Base-by-base conservation (phyloP, 192 early-diverging fungal genomes). In the Umbelopsis sp. region DNA sequence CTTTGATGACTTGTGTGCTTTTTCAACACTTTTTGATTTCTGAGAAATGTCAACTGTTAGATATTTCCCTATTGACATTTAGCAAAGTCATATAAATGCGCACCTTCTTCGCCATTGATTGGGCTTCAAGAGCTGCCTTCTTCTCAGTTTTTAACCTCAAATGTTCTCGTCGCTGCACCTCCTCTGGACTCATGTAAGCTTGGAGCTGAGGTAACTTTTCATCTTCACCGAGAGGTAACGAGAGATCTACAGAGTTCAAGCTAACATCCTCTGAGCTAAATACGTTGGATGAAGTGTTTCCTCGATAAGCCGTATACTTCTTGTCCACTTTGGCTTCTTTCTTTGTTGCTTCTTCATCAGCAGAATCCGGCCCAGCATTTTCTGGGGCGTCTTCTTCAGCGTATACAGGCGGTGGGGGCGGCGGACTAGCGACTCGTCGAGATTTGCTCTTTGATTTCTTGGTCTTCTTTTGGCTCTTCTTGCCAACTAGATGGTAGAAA, bases 341-440 rank as follows among this genome's bases (percentile, higher is more conserved):
- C 9, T 32, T 53, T 4, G 38, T 11, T 69, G 54, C 24, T 5
- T 85, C 86, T 11, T 88, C 87, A 49, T 79, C 78, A 32, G 67
- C 83, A 25, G 85, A 85, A 16, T 80, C 21, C 21, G 56, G 56
- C 3, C 73, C 81, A 7, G 85, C 87, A 71, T 86, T 82, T 54
- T 88, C 87, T 0, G 87, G 87, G 80, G 86, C 86, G 31, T 88
- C 87, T 59, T 86, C 87, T 53, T 84, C 79, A 16, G 87, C 85
- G 68, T 85, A 86, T 26, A 84, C 79, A 6, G 84, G 62, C 0
- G 83, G 76, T 10, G 84, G 62, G 0, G 83, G 76, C 17, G 82
- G 78, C 11, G 76, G 66, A 31, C 51, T 45, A 45, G 74, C 65
- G 1, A 72, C 68, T 0, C 66, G 62, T 49, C 38, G 12, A 7